phyloP scores from a whole-genome alignment of 1,139 yeast genomes.

The Candida sp. region DNA sequence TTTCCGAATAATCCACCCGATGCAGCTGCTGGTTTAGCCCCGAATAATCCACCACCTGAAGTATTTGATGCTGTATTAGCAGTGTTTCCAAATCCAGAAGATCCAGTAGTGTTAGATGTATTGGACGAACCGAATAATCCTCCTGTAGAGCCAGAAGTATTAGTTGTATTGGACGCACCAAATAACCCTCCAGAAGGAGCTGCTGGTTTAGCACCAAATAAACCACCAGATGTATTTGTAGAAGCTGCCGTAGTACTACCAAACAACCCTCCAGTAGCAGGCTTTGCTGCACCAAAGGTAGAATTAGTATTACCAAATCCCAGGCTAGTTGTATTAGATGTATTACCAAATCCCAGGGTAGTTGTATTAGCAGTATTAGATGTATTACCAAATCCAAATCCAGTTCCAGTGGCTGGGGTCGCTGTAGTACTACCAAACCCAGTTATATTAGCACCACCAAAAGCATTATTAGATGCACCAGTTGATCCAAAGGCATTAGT shows the following conservation, averaged over 20 bases:
- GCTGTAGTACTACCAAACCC: constrained; percentile 5
- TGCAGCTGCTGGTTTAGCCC: constrained; percentile 20
- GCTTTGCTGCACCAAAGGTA: constrained; percentile 16
- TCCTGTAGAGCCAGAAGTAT: constrained; percentile 13
- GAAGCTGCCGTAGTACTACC: constrained; percentile 14
- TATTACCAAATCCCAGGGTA: constrained; percentile 5
- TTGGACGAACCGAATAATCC: constrained; percentile 9
- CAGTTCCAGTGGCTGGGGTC: background rate
- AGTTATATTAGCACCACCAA: constrained; percentile 18
- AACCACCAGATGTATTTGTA: constrained; percentile 13
- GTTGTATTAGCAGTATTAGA: constrained; percentile 3
- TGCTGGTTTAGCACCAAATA: constrained; percentile 13
- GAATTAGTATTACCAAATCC: constrained; percentile 12
- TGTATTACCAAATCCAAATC: background rate
- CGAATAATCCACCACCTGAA: constrained; percentile 29
- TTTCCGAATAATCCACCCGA: constrained; percentile 12
- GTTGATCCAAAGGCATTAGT: constrained; percentile 11
- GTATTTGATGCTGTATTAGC: constrained; percentile 9
- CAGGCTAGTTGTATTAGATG: constrained; percentile 4
- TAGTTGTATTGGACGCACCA: constrained; percentile 12
- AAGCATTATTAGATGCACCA: constrained; percentile 7
- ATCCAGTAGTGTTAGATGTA: constrained; percentile 6
- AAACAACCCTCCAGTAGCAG: constrained; percentile 15
- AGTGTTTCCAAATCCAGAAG: constrained; percentile 30
- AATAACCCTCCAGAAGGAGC: constrained; percentile 21